phyloP scores from a whole-genome alignment of 345 rosid species.

The Sonneratia caseolaris region DNA sequence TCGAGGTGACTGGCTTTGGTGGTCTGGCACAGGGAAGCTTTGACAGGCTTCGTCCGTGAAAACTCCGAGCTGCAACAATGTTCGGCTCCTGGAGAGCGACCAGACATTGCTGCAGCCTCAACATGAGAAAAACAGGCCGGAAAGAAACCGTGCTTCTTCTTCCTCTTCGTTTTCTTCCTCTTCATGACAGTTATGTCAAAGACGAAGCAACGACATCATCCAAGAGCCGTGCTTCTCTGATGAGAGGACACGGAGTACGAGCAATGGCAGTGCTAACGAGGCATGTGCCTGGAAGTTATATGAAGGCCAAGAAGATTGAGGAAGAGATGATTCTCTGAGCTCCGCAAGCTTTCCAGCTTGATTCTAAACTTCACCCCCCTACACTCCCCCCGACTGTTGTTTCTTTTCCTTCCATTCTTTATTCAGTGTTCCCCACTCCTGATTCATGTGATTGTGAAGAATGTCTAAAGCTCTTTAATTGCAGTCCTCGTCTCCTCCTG shows the following conservation, averaged over 20 bases:
- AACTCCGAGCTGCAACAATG: neutral
- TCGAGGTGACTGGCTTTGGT: conserved; percentile 14
- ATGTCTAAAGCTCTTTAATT: neutral
- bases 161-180: conserved; percentile 1
- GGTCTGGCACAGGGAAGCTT: neutral
- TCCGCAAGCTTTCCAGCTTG: neutral
- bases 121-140: neutral
- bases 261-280: neutral
- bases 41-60: neutral
- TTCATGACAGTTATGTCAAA: conserved; percentile 2
- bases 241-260: neutral
- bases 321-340: neutral
- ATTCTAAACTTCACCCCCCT: neutral
- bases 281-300: neutral
- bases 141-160: neutral
- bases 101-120: neutral
- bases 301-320: neutral
- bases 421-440: neutral
- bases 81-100: neutral
- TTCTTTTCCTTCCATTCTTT: neutral
- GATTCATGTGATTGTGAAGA: neutral
- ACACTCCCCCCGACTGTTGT: neutral
- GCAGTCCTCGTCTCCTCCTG: neutral
- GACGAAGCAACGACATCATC: neutral
- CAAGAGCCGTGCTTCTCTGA: neutral